phyloP scores from a whole-genome alignment of 352 stramenopile genomes.

The Phytopythium cucurbitacearum region DNA sequence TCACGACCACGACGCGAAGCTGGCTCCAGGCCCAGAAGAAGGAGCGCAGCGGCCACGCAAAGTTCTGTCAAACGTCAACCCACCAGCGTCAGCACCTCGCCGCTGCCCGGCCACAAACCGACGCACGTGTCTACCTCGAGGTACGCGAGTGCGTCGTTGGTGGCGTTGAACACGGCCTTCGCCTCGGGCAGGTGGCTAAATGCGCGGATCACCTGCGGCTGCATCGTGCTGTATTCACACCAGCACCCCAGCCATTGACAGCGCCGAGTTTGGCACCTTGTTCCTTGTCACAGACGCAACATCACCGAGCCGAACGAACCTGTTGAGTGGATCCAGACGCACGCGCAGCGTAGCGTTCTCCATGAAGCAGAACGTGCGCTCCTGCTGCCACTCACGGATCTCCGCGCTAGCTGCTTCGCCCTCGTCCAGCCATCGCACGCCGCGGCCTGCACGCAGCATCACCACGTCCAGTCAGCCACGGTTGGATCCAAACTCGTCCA shows the following conservation, averaged over 20 bases:
- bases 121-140: constrained; percentile 22
- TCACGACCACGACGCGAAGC: constrained; percentile 56
- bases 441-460: not conserved
- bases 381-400: constrained; percentile 53
- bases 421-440: constrained; percentile 61
- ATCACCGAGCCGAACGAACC: constrained; percentile 12
- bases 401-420: constrained; percentile 15
- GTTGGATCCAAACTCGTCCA: no score
- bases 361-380: constrained; percentile 73
- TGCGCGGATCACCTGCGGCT: constrained; percentile 61
- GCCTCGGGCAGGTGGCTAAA: constrained; percentile 63
- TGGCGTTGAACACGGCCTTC: constrained; percentile 45
- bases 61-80: constrained; percentile 20
- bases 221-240: constrained; percentile 31
- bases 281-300: no score
- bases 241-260: constrained; percentile 3
- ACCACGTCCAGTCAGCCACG: no score
- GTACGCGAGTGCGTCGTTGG: constrained; percentile 41
- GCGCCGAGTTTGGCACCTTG: constrained; percentile 4
- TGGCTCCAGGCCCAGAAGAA: constrained; percentile 82
- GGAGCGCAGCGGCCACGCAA: constrained; percentile 49
- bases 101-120: not conserved
- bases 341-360: constrained; percentile 72
- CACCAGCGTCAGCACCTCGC: not conserved
- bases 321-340: constrained; percentile 70